Evolutionary conservation across 345 rosid genomes (phyloP), one percentile per base, ranked within the genome.

Genomic region (Lepidium didymum): DNA sequence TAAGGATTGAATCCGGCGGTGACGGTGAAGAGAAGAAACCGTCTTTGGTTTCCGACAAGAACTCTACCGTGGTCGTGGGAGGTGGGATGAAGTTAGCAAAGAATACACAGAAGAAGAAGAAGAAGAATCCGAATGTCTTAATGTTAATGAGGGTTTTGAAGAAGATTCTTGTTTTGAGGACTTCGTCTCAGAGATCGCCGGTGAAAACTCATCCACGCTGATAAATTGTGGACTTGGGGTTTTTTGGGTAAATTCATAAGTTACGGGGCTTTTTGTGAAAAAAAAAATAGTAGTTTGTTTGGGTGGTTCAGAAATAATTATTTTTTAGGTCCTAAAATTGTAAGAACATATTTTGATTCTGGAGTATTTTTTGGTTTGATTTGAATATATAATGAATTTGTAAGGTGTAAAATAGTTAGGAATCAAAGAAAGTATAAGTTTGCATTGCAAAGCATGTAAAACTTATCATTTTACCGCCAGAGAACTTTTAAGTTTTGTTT

Each of bases 131-230:
- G 13, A 76, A 82, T 10, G 41, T 82, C 23, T 75, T 81, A 51
- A 69, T 74, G 47, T 75, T 91, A 51, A 64, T 86, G 29, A 91
- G 66, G 69, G 72, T 67, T 13, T 52, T 91, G 70, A 86, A 83
- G 79, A 88, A 69, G 56, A 51, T 91, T 42, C 79, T 91, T 79
- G 67, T 78, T 79, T 74, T 81, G n/a, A 78, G 84, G 5, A 75
- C 67, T 49, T 56, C 61, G 3, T 53, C 73, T 34, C 73, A 68
- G 14, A 37, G 78, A 54, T 74, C 85, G 76, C 12, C 77, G 72
- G 58, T 53, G 58, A 75, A 41, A 61, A 64, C 68, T 64, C 79
- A 66, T 57, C 76, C 76, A 49, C 79, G 76, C 68, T 69, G 79
- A 23, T 49, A 5, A 5, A 41, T 49, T 44, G 27, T 43, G n/a